Percentiles rank a stretch among this genome's conserved stretches.
Evolutionary conservation across 257 asterid genomes (phyloP).

Genomic region (Solanum clarkiae): DNA sequence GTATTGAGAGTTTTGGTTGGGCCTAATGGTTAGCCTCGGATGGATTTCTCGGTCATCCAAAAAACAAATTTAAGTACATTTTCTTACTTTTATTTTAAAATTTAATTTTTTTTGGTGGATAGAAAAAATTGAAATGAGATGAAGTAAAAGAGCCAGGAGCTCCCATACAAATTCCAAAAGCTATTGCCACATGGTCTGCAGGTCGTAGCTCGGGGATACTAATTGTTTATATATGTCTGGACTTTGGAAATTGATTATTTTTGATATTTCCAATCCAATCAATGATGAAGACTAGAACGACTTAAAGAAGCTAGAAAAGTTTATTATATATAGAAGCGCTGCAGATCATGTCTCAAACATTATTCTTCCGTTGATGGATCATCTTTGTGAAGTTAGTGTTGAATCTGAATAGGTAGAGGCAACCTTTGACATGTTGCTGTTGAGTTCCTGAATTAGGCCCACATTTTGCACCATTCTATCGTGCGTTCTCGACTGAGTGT

Average conservation of each 20-base stretch:
- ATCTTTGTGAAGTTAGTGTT: constrained; percentile 31
- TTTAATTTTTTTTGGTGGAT: neutral
- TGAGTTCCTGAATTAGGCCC: constrained; percentile 49
- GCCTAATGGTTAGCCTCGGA: neutral
- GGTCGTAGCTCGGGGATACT: neutral
- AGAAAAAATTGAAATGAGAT: no score
- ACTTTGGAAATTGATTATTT: neutral
- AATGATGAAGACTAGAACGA: neutral
- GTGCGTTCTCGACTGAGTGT: constrained; percentile 53
- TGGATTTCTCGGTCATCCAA: neutral
- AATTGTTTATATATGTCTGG: neutral
- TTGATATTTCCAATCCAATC: neutral
- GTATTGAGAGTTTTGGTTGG: neutral
- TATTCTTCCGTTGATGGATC: constrained; percentile 13
- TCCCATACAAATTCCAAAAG: no score
- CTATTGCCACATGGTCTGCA: constrained; percentile 8
- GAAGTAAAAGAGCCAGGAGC: constrained; percentile 5
- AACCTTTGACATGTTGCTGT: constrained; percentile 53
- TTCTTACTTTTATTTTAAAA: neutral
- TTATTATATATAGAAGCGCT: neutral
- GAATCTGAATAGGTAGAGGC: constrained; percentile 41
- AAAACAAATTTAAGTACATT: neutral
- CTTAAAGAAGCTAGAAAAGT: neutral
- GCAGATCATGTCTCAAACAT: neutral
- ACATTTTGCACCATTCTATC: constrained; percentile 60